Conservation (phyloP, 352 stramenopile genomes). For the Chrysophaeum taylorii region DNA sequence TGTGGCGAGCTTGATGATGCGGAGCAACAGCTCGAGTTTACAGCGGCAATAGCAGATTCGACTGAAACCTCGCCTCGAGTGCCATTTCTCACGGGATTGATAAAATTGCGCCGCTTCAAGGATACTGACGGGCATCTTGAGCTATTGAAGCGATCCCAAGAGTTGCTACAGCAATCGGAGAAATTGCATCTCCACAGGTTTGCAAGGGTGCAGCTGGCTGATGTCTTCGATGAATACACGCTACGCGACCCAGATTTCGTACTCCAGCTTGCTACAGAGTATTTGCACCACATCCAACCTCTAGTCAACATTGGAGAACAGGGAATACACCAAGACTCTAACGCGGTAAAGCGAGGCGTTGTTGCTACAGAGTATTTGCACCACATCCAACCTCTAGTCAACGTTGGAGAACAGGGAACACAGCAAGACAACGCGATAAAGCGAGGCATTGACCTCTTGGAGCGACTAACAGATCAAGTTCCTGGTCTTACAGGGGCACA, state of each 20-base stretch:
- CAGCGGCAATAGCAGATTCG: conserved; percentile 67
- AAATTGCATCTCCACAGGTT: conserved; percentile 58
- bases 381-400: conserved; percentile 9
- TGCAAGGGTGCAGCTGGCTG: background rate
- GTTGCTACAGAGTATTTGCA: conserved; percentile 56
- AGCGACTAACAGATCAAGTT: conserved; percentile 63
- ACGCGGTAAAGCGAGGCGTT: background rate
- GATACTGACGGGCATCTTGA: conserved; percentile 55
- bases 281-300: conserved; percentile 22
- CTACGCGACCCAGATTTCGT: conserved; percentile 71
- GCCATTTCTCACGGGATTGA: conserved; percentile 64
- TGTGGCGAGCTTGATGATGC: conserved; percentile 69
- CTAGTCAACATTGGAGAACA: conserved; percentile 6
- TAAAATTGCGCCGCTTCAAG: conserved; percentile 63
- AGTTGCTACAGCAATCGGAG: conserved; percentile 60
- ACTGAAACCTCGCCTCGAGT: conserved; percentile 59
- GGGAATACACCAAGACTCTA: conserved; percentile 10
- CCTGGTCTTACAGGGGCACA: conserved; percentile 68
- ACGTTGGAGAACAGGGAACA: conserved; percentile 14
- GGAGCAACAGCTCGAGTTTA: conserved; percentile 76
- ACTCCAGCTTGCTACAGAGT: conserved; percentile 66
- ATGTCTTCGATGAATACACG: conserved; percentile 23
- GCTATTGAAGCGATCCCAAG: conserved; percentile 56
- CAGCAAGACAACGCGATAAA: conserved; percentile 18
- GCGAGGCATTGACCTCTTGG: conserved; percentile 59